Conservation (phyloP, 768 basidiomycete species). For the Amanita muscaria region DNA sequence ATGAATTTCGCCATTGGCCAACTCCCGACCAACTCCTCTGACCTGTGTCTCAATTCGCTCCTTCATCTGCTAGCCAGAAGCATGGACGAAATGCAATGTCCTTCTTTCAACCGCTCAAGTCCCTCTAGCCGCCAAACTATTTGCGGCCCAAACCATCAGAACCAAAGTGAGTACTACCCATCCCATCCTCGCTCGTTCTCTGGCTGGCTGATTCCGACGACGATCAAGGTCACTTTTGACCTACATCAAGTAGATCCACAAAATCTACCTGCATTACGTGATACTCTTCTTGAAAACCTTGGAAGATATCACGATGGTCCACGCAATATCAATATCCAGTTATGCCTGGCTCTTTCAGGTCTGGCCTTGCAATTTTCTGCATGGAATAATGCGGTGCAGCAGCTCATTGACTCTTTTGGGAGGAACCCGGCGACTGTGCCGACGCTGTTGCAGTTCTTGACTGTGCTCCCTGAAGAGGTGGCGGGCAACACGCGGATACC, state of each 20-base stretch:
- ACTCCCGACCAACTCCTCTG: constrained; percentile 54
- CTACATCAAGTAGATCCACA: constrained; percentile 73
- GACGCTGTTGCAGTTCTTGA: constrained; percentile 81
- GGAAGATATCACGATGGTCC: constrained; percentile 68
- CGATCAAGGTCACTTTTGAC: constrained; percentile 84
- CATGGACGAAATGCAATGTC: constrained; percentile 92
- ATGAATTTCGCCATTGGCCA: constrained; percentile 70
- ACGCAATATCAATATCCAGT: constrained; percentile 76
- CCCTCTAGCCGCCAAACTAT: constrained; percentile 74
- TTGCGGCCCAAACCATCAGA: constrained; percentile 95
- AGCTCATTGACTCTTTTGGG: constrained; percentile 81
- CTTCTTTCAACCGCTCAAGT: constrained; percentile 77
- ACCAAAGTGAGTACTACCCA: constrained; percentile 59
- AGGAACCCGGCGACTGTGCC: constrained; percentile 77
- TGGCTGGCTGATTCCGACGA: constrained; percentile 23
- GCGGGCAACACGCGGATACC: constrained; percentile 80
- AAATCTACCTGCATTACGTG: constrained; percentile 71
- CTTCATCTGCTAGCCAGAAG: constrained; percentile 82
- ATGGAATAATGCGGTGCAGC: constrained; percentile 76
- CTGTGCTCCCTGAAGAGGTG: constrained; percentile 85
- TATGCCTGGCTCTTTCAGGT: constrained; percentile 85
- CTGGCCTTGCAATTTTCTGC: constrained; percentile 82
- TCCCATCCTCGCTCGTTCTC: constrained; percentile 7
- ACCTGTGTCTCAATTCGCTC: constrained; percentile 50
- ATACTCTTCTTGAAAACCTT: constrained; percentile 77